phyloP scores from a whole-genome alignment of 352 stramenopile genomes.

The Phytophthora kernoviae region DNA sequence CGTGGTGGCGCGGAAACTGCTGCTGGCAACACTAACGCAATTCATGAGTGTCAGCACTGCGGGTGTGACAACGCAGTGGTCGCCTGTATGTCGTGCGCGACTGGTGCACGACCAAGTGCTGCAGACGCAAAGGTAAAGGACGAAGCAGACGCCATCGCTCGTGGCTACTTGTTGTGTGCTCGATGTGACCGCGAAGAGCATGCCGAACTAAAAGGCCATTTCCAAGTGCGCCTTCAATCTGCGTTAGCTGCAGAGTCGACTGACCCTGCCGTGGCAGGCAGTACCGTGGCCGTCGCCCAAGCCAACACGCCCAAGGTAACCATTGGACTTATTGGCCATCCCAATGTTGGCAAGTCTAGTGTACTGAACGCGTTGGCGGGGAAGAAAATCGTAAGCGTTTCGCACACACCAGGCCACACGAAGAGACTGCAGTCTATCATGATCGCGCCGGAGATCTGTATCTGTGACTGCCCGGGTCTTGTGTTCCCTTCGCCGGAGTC shows the following conservation, averaged over 20 bases:
- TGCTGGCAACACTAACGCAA: slow-evolving; percentile 3
- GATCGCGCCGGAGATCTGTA: slow-evolving; percentile 82
- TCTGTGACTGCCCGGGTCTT: slow-evolving; percentile 87
- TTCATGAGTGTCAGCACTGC: slow-evolving; percentile 72
- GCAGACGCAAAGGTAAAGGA: slow-evolving; percentile 44
- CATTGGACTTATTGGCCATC: slow-evolving; percentile 88
- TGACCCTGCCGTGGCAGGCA: slow-evolving; percentile 29
- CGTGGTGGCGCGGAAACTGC: slow-evolving; percentile 25
- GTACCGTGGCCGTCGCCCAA: slow-evolving; percentile 29
- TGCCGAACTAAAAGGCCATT: slow-evolving; percentile 60
- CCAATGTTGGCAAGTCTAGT: slow-evolving; percentile 90
- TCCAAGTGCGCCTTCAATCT: slow-evolving; percentile 52
- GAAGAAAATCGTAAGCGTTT: slow-evolving; percentile 90
- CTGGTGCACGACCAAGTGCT: slow-evolving; percentile 24
- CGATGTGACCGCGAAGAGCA: slow-evolving; percentile 80
- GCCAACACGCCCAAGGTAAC: slow-evolving; percentile 65
- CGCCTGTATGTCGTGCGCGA: slow-evolving; percentile 68
- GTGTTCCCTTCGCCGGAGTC: slow-evolving; percentile 85
- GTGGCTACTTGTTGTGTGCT: slow-evolving; percentile 68
- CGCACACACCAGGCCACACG: slow-evolving; percentile 85
- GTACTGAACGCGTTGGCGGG: slow-evolving; percentile 84
- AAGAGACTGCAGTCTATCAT: slow-evolving; percentile 88
- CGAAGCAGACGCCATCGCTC: slow-evolving; percentile 57
- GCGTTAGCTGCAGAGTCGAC: slow-evolving; percentile 28
- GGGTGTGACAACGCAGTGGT: slow-evolving; percentile 64